Evolutionary conservation across 2,329 filamentous ascomycete species (phyloP), one percentile per base, ranked within the genome.

Genomic region (Penicillium sp.): DNA sequence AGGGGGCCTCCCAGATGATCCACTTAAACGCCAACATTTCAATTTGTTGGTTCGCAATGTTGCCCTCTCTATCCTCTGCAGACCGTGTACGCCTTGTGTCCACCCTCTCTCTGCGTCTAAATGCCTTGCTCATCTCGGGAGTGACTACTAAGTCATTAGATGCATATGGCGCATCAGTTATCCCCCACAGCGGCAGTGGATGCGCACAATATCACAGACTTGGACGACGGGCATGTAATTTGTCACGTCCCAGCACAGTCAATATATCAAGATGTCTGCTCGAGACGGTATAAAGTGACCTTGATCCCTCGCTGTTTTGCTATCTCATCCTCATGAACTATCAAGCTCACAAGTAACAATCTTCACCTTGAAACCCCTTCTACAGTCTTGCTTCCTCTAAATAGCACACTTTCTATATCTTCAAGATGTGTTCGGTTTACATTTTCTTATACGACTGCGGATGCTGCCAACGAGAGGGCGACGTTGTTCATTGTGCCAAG

Each of bases 361-460:
- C 16, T 49, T 55, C 31, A 57, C 19, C 24, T 56, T n/a, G 22
- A 54, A 50, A 54, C 14, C 9, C n/a, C 24, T 46, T 39, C 6
- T 10, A 49, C 37, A 27, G 24, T 47, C 41, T 27, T 4, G 19
- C 56, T 19, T 36, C 31, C n/a, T 50, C 31, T 31, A 35, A 54
- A 47, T 24, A 27, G 19, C 24, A 50, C 33, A 14, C 24, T 44
- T 43, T 19, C 19, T 14, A 13, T 47, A 27, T 27, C 3, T 14
- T 35, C 62, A 72, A 35, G 16, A 77, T 76, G 75, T 77, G 75
- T 55, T 74, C 71, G 2, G 60, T 73, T 54, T 77, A 76, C 60
- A 72, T 73, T 55, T 69, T 69, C 63, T 64, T 74, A 46, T 77
- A 74, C 59, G 73, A 72, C 60, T 77, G 74, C 59, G 74, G 74